A percentile compares a stretch with the other conserved stretches of the same genome.
Evolutionary conservation across 2,329 filamentous ascomycete species (phyloP).

Genomic region (Microsporum audouinii): DNA sequence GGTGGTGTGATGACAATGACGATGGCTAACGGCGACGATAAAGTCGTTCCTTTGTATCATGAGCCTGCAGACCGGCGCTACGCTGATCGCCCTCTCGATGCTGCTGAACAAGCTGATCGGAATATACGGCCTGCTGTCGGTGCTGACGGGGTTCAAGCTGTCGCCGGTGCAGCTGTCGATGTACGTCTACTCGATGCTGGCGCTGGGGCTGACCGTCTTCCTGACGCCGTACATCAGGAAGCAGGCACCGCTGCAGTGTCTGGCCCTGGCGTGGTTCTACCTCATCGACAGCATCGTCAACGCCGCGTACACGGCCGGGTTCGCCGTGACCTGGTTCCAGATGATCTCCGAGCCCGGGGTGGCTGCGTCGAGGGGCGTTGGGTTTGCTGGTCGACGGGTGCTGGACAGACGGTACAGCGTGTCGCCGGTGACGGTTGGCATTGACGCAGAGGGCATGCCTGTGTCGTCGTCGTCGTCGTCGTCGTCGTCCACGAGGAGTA

Average conservation of each 20-base stretch:
- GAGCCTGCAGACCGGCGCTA: conserved; percentile 73
- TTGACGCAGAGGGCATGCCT: conserved; percentile 38
- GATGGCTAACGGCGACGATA: conserved; percentile 8
- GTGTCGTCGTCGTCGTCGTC: conserved; percentile 24
- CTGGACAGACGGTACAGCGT: conserved; percentile 37
- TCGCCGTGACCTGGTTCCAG: conserved; percentile 77
- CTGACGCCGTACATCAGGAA: conserved; percentile 70
- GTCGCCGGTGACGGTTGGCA: conserved; percentile 45
- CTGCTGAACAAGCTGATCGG: conserved; percentile 89
- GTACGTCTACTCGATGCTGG: conserved; percentile 74
- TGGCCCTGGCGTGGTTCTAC: conserved; percentile 77
- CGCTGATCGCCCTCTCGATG: conserved; percentile 70
- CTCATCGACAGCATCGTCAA: conserved; percentile 72
- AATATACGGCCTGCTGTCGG: conserved; percentile 77
- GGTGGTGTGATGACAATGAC: neutral
- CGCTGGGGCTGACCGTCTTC: conserved; percentile 55
- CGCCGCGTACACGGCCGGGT: conserved; percentile 66
- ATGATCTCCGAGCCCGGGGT: conserved; percentile 46
- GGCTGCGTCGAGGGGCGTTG: conserved; percentile 44
- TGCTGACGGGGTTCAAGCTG: conserved; percentile 75
- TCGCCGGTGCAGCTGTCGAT: conserved; percentile 76
- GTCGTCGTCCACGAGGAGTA: conserved; percentile 19
- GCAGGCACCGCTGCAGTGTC: conserved; percentile 65
- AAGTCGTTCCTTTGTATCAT: conserved; percentile 78
- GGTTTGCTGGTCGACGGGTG: conserved; percentile 52